Evolutionary conservation across 768 basidiomycete genomes (phyloP), one percentile per base, ranked within the genome.

Genomic region (Tulasnella sp.): DNA sequence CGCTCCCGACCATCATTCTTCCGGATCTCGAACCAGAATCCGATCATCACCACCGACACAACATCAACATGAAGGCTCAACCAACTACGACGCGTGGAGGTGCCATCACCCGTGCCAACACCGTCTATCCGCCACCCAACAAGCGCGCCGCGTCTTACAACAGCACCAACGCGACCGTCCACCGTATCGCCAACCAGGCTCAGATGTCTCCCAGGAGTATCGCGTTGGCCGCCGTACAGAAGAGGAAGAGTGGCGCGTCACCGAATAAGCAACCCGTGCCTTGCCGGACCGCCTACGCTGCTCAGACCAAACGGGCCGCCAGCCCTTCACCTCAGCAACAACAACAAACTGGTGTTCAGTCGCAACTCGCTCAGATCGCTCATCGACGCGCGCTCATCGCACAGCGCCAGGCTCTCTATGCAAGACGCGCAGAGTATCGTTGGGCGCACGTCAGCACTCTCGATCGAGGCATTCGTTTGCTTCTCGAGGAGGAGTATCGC

Each of bases 401-500:
- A 44, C 47, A 52, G 15, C 51, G 60, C 43, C 54, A 55, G 45
- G 44, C 51, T 15, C 44, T 52, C 19, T 63, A 62, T 51, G 49
- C 60, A 30, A 62, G 54, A 5, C 61, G 48, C 19, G 48, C 56
- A 19, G 51, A 55, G 38, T 59, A 51, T 9, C 23, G 62, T 41
- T 38, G 42, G 45, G 51, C 53, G 49, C 60, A 75, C 77, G 51
- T 74, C 79, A 65, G 75, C 77, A 61, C 72, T 76, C 60, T 71
- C 72, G 68, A 80, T 84, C 45, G 75, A 76, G 61, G 86, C 83
- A 38, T 76, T 84, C 67, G 85, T 48, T 78, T 86, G 56, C 78
- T 92, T 61, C 77, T 94, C 65, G 96, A 98, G 74, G 90, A 92
- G 69, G 95, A 98, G 72, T 98, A 99, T 69, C 81, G 84, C 41